Evolutionary conservation across 2,329 filamentous ascomycete species (phyloP).

Genomic region (Exophiala sp.): DNA sequence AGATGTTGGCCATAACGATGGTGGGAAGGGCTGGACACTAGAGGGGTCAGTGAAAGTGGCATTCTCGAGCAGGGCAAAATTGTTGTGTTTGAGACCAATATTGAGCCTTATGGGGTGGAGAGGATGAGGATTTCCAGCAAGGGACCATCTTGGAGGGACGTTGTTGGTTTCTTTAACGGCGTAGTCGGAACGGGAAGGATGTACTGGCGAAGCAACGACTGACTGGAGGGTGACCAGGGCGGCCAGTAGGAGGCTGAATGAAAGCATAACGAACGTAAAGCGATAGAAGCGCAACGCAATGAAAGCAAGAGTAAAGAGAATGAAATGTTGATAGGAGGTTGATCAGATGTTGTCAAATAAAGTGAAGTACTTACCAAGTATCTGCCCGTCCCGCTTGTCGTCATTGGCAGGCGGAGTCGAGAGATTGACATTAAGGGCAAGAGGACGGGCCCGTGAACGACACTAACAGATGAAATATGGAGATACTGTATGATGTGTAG

Average conservation of each 20-base stretch:
- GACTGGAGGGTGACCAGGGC: constrained; percentile 3
- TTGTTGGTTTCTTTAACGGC: constrained; percentile 55
- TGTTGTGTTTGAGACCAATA: constrained; percentile 58
- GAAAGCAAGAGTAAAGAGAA: background rate
- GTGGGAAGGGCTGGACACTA: constrained; percentile 53
- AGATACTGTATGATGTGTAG: too few relatives aligned
- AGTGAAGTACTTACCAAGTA: too few relatives aligned
- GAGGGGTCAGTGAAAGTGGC: background rate
- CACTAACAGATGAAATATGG: too few relatives aligned
- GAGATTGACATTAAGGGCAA: too few relatives aligned
- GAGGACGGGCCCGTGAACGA: too few relatives aligned
- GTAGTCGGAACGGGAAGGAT: constrained; percentile 41
- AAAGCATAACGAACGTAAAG: constrained; percentile 15
- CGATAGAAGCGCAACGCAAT: too few relatives aligned
- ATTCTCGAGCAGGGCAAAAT: constrained; percentile 51
- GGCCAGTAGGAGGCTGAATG: constrained; percentile 5
- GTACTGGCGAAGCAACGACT: constrained; percentile 24
- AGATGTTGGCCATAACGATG: constrained; percentile 55
- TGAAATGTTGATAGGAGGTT: background rate
- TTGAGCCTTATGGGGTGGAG: constrained; percentile 52
- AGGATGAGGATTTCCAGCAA: constrained; percentile 46
- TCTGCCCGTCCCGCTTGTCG: too few relatives aligned
- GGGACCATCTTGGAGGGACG: constrained; percentile 52
- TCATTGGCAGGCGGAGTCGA: too few relatives aligned
- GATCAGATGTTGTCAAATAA: too few relatives aligned